Evolutionary conservation across 148 eudicot genomes (phyloP).

Genomic region (Polygonum maritimum): DNA sequence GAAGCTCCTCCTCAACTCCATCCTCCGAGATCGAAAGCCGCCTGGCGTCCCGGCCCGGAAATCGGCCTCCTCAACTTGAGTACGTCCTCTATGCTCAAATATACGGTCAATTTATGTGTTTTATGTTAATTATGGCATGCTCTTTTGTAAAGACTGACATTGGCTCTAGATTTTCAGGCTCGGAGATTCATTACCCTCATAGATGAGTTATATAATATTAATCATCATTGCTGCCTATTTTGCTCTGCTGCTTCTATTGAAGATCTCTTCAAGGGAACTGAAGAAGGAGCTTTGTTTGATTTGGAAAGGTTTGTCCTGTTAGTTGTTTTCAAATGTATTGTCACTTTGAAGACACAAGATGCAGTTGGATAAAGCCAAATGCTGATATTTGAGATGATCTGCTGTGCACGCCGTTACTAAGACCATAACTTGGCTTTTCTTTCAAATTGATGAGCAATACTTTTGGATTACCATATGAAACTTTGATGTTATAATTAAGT

Average conservation of each 20-base stretch:
- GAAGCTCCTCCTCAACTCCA: too few relatives aligned
- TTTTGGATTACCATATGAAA: too few relatives aligned
- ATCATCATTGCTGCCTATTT: conserved; percentile 74
- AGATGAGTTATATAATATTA: conserved; percentile 65
- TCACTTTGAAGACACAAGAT: background rate
- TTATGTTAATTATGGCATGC: background rate
- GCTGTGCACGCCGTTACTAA: too few relatives aligned
- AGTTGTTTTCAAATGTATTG: background rate
- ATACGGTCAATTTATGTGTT: background rate
- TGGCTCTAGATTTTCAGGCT: conserved; percentile 48
- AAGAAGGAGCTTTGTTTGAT: conserved; percentile 88
- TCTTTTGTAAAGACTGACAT: background rate
- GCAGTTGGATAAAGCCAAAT: too few relatives aligned
- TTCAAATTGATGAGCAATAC: too few relatives aligned
- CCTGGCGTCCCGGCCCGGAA: too few relatives aligned
- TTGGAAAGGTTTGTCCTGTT: conserved; percentile 62
- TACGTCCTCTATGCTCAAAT: background rate
- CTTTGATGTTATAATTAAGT: background rate
- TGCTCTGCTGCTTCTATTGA: conserved; percentile 82
- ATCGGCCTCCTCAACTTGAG: too few relatives aligned
- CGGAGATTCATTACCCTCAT: conserved; percentile 90
- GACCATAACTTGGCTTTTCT: too few relatives aligned
- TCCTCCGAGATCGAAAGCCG: too few relatives aligned
- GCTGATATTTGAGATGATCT: too few relatives aligned
- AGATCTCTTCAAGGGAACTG: conserved; percentile 92